phyloP scores from a whole-genome alignment of 495 filamentous ascomycete species.

The Penicillium alfredii region DNA sequence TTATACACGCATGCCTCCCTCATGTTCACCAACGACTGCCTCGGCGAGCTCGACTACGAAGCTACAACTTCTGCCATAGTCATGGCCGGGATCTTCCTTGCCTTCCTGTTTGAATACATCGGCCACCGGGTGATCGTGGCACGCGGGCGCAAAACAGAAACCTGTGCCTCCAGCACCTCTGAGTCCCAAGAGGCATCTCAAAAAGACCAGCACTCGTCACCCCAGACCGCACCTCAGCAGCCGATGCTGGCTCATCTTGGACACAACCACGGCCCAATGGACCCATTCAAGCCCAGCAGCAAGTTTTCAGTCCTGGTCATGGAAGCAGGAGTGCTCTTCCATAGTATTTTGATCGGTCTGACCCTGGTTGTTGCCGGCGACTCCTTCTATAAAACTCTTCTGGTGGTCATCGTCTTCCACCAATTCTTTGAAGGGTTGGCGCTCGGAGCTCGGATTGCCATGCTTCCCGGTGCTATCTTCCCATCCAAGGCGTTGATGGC shows the following conservation, averaged over 20 bases:
- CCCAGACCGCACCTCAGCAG: conserved; percentile 9
- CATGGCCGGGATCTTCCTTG: conserved; percentile 59
- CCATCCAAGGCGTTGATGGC: conserved; percentile 38
- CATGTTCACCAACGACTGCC: conserved; percentile 58
- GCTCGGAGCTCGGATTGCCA: conserved; percentile 66
- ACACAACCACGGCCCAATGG: conserved; percentile 26
- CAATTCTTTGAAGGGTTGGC: conserved; percentile 65
- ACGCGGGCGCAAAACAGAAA: conserved; percentile 2
- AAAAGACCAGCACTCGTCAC: conserved; percentile 4
- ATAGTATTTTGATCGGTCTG: conserved; percentile 49
- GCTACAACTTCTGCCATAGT: conserved; percentile 54
- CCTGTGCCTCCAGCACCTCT: background rate
- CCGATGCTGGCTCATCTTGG: conserved; percentile 17
- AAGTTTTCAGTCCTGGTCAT: conserved; percentile 57
- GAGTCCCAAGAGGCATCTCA: conserved; percentile 1
- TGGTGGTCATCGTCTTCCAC: conserved; percentile 71
- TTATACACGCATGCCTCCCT: conserved; percentile 58
- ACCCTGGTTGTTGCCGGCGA: conserved; percentile 35
- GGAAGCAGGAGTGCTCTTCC: conserved; percentile 67
- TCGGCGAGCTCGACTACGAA: conserved; percentile 56
- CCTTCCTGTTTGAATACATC: conserved; percentile 55
- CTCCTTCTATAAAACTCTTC: conserved; percentile 58
- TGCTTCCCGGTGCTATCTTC: conserved; percentile 49
- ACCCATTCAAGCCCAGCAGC: conserved; percentile 32
- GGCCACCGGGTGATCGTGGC: conserved; percentile 46